Base-by-base conservation (phyloP, 495 filamentous ascomycete genomes). In the Aspergillus funiculosus region DNA sequence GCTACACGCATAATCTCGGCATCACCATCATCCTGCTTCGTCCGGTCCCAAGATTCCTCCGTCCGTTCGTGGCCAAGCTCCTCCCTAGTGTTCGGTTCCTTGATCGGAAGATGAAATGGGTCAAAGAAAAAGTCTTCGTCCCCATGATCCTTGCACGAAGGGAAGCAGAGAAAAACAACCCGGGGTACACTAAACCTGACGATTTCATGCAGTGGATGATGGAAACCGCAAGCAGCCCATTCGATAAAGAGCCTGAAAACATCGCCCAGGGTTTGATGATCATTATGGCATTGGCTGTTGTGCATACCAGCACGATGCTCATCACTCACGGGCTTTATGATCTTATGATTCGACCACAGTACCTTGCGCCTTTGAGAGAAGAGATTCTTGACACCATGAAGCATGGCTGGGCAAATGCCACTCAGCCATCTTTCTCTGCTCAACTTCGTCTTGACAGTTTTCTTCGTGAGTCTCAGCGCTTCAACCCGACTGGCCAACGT, bases 1-100 rank as follows among this genome's bases (percentile, higher is more conserved):
- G 58, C 10, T 84, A 79, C 59, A 77, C 81, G 1, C 32, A 76
- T 13, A 69, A 79, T 30, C 43, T 78, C 1, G 67, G 71, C 13
- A 42, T 54, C 2, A 63, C 63, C 1, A 38, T 67, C 1, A 14
- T 58, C 5, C 30, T 60, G 0, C 52, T 76, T 1, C 56, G 61
- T 3, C 50, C 58, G 2, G 41, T 72, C 13, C 73, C 73, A 7
- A 52, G 30, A 1, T 59, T 65, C 29, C 37, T 73, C 25, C 63
- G 63, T 15, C 60, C 64, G 4, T 20, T 72, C 3, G 51, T 62
- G 3, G 55, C 62, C 5, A 48, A 30, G 17, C 57, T 66, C 21
- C 54, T 71, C 1, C 68, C 66, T 6, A 48, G 53, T 7, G 50
- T 62, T 0, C 55, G 52, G 4, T 48, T 50, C 5, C 49, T 67